Base-by-base conservation (phyloP, 805 yeast species). In the Starmerella bombi region DNA sequence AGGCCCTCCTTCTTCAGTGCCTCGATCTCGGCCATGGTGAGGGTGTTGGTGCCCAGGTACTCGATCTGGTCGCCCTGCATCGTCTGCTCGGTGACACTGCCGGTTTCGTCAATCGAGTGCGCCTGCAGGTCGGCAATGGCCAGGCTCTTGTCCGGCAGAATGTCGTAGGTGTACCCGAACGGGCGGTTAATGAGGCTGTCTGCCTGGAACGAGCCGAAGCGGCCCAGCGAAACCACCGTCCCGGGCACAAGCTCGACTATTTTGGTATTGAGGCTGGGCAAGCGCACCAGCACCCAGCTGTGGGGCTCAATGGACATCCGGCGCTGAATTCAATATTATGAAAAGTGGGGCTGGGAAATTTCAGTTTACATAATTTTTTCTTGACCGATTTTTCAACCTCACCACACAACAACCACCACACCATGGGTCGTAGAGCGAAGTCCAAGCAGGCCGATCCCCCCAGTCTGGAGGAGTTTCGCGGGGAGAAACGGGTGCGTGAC, bases 391-490 rank as follows among this genome's bases (percentile, higher is more conserved):
- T 22, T 32, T 37, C 38, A 27, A n/a, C 19, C 12, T 15, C 16
- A 21, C 34, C 18, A 8, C 27, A 3, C 18, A 19, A 15, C 21
- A 14, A 27, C 19, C 12, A 29, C 9, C 22, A 17, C 22, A 40
- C 32, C 40, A 83, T 86, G 94, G 97, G 97, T 60, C 80, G 94
- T 73, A 78, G 82, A 67, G 82, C 83, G 44, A 84, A 80, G 63
- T 80, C 83, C 55, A 88, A 83, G 69, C 97, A 88, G 65, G 91
- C 84, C 34, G 81, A 72, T 44, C 97, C 97, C 51, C 95, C 95
- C 27, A 59, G 85, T 5, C 66, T 77, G 47, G 97, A 88, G 34
- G 94, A 88, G 55, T 77, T 86, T 59, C 74, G 54, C 15, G 59
- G 58, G 21, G 59, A 59, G 49, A 53, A 50, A 33, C 46, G 49